phyloP scores from a whole-genome alignment of 2,329 filamentous ascomycete genomes.

The Talaromyces sp. region DNA sequence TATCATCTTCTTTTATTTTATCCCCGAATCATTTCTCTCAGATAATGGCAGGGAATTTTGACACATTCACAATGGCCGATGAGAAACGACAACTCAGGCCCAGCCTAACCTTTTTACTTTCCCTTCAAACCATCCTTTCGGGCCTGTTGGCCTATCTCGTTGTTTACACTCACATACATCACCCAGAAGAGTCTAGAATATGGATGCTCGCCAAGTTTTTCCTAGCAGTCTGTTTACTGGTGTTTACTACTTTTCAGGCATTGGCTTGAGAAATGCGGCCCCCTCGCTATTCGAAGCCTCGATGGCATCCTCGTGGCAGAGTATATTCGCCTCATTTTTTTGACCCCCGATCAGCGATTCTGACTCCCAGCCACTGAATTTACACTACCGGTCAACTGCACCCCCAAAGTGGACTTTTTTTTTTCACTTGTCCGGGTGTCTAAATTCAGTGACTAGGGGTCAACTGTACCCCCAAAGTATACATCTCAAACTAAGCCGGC shows the following conservation, averaged over 20 bases:
- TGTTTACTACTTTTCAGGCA: neutral
- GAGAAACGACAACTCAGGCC: too few species aligned
- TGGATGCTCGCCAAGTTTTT: neutral
- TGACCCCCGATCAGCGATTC: too few species aligned
- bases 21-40: neutral
- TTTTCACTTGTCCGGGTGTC: too few species aligned
- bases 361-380: too few species aligned
- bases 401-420: too few species aligned
- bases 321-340: neutral
- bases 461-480: too few species aligned
- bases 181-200: neutral
- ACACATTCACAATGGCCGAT: neutral
- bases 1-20: too few species aligned
- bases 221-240: neutral
- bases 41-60: neutral
- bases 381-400: too few species aligned
- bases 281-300: neutral
- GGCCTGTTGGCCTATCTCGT: neutral
- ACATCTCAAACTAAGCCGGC: too few species aligned
- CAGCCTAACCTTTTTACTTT: neutral
- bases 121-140: neutral
- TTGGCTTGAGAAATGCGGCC: neutral
- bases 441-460: too few species aligned
- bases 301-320: neutral
- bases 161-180: neutral